These are phyloP conservation scores for Alternaria brassicae DNA, from an alignment of 2,329 filamentous ascomycete genomes.

Conservation along the genomic window DNA sequence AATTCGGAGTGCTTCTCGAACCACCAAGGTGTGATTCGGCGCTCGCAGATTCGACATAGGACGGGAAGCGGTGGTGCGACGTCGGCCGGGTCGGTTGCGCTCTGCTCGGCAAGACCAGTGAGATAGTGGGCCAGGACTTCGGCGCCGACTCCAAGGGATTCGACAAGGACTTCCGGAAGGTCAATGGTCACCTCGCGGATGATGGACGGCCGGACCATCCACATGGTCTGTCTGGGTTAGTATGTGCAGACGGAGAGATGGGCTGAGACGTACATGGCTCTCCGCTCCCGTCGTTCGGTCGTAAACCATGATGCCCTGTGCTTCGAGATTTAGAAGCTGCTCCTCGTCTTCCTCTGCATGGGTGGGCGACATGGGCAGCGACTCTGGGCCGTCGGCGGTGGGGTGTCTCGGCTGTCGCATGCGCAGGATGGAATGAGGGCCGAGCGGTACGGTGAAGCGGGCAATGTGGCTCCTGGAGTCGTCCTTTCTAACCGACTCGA, in stretches of 20 bases:
- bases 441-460: conserved; percentile 48
- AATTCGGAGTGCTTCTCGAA: conserved; percentile 99
- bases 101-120: conserved; percentile 84
- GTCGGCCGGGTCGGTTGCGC: conserved; percentile 74
- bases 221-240: conserved; percentile 80
- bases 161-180: conserved; percentile 84
- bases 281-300: conserved; percentile 84
- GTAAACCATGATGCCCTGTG: conserved; percentile 98
- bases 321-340: conserved; percentile 79
- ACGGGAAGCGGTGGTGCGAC: conserved; percentile 84
- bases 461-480: conserved; percentile 88
- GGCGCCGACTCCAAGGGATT: conserved; percentile 91
- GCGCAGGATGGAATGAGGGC: conserved; percentile 45
- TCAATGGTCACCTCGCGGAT: conserved; percentile 95
- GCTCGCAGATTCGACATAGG: conserved; percentile 95
- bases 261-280: conserved; percentile 75
- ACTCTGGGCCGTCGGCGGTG: conserved; percentile 39
- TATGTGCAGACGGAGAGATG: conserved; percentile 1
- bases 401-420: conserved; percentile 37
- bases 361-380: conserved; percentile 39
- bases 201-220: conserved; percentile 96
- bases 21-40: conserved; percentile 98
- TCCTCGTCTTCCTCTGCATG: conserved; percentile 48
- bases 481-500: conserved; percentile 85
- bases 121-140: conserved; percentile 95